phyloP scores from a whole-genome alignment of 1,139 yeast genomes.

The Komagataea norvegica region DNA sequence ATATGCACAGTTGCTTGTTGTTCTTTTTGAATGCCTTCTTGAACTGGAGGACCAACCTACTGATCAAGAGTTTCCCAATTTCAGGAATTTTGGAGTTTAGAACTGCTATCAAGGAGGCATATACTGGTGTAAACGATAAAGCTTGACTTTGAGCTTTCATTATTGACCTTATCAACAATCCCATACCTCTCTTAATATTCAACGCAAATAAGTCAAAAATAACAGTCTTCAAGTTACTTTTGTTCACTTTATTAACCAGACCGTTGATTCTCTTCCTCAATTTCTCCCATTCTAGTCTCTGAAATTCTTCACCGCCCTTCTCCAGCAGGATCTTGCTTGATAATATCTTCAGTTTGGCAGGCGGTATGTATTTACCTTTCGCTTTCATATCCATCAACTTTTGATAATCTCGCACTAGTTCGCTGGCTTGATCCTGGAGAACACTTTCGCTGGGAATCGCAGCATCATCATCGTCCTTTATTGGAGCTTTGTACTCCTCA shows the following conservation, averaged over 20 bases:
- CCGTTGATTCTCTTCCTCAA: slow-evolving; percentile 46
- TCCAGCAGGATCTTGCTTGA: slow-evolving; percentile 34
- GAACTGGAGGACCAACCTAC: slow-evolving; percentile 57
- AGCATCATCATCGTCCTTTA: too few relatives aligned
- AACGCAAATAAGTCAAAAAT: slow-evolving; percentile 46
- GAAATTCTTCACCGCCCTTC: slow-evolving; percentile 36
- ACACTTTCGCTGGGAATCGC: too few relatives aligned
- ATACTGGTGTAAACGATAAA: slow-evolving; percentile 41
- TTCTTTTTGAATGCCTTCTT: slow-evolving; percentile 48
- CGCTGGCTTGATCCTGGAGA: too few relatives aligned
- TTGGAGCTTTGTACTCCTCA: too few relatives aligned
- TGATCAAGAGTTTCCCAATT: slow-evolving; percentile 54
- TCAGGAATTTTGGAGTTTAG: slow-evolving; percentile 67
- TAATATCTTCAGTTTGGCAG: slow-evolving; percentile 43
- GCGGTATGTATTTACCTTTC: slow-evolving; percentile 50
- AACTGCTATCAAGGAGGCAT: slow-evolving; percentile 55
- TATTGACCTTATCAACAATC: slow-evolving; percentile 50
- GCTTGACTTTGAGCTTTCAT: slow-evolving; percentile 51
- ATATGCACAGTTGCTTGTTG: slow-evolving; percentile 40
- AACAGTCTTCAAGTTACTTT: slow-evolving; percentile 43
- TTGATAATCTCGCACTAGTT: slow-evolving; percentile 37
- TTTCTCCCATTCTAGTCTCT: slow-evolving; percentile 51
- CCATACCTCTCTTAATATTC: slow-evolving; percentile 58
- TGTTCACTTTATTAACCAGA: slow-evolving; percentile 42
- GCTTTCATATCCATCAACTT: slow-evolving; percentile 36